Base-by-base conservation (phyloP, 768 basidiomycete genomes). In the Trichaptum fuscoviolaceum region DNA sequence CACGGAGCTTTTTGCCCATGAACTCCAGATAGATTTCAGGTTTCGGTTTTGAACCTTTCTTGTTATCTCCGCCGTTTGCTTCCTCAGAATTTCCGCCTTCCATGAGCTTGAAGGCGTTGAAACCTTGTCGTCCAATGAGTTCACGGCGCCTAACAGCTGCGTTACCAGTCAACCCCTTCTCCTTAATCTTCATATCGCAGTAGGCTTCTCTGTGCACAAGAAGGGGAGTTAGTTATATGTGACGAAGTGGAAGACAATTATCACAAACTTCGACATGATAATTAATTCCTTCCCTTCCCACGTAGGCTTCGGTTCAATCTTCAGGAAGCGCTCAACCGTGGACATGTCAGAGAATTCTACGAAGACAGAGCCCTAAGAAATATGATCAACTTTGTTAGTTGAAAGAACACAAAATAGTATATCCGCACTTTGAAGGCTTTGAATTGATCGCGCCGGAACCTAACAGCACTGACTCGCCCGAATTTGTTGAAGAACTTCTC, bases 101-200 rank as follows among this genome's bases (percentile, higher is more conserved):
- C 84, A 86, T 87, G 68, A 89, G 86, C 64, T 82, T 81, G 81
- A 95, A 95, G 18, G 93, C 93, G 72, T 94, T 89, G 78, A 95
- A 95, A 12, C 88, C 88, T 63, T 76, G 75, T 57, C 76, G 71
- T 35, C 42, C 63, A 63, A 88, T 83, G 60, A 75, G 74, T 58
- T 89, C 86, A 67, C 83, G 84, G 69, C 87, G 84, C 69, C 84
- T 77, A 58, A 80, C 79, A 17, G 90, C 89, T 18, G 86, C 84
- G 70, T 87, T 91, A 27, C 90, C 91, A 0, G 83, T 87, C 59
- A 97, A 83, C 10, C 93, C 94, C 77, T 97, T 95, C 78, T 96
- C 93, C 75, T 93, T 90, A 77, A 95, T 91, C 79, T 97, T 98
- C 95, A 95, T 95, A 70, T 93, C 87, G 71, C 94, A 94, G 75